Base-by-base conservation (phyloP, 2,329 filamentous ascomycete species). In the Dactylellina leptospora region DNA sequence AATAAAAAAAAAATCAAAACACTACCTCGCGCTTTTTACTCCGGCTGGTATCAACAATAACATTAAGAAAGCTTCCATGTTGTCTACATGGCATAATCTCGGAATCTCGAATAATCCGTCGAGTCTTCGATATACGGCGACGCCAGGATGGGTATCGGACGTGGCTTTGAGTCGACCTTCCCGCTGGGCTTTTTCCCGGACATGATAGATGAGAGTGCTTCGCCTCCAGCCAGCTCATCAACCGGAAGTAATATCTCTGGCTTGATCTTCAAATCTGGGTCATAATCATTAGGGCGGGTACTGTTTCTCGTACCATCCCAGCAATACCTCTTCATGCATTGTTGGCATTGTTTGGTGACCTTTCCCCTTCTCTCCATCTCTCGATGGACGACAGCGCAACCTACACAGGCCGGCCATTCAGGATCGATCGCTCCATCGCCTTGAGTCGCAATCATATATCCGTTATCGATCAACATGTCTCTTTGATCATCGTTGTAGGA, bases 291-390 rank as follows among this genome's bases (percentile, higher is more conserved):
- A 6, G 60, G 69, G 4, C 3, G 16, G 2, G 54, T 44, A 48
- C 45, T 66, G 27, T 73, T 60, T 23, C 22, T 73, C n/a, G 27
- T 90, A 11, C 95, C 95, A 79, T 97, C 86, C 95, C 95, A 99
- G 85, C 95, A 99, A 82, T 97, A 97, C 20, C 82, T 80, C n/a
- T 82, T 75, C 80, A 97, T 97, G 82, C 95, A 99, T 50, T 84
- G 77, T 45, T 81, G 83, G 82, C 95, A 99, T 9, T 86, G 86
- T 0, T 85, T 83, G 0, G 93, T 93, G 22, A 66, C 56, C 0
- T 92, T 84, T 0, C 81, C 74, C 0, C 91, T 93, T 54, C 92
- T 85, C 73, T 87, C 84, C 75, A 95, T 85, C 76, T 89, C 92
- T 71, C 93, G 86, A 59, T 85, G 86, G 8, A 97, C 83, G 38